These are phyloP conservation scores for Aspergillus fijiensis DNA, from an alignment of 2,329 filamentous ascomycete genomes.

Conservation along the genomic window DNA sequence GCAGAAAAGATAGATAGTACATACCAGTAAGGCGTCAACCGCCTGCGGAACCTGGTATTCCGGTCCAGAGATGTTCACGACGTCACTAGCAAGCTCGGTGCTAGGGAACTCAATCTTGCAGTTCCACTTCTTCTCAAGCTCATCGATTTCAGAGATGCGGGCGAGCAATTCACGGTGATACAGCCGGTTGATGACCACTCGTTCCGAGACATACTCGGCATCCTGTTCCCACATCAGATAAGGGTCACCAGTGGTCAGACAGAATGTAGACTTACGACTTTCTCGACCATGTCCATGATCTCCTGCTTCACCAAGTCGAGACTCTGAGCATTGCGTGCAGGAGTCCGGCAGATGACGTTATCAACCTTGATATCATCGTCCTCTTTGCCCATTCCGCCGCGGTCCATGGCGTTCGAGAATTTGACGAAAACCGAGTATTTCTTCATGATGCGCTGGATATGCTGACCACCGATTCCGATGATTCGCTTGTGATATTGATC, in stretches of 20 bases:
- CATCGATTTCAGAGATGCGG: conserved; percentile 84
- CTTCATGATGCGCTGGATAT: conserved; percentile 99
- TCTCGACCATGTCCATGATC: conserved; percentile 99
- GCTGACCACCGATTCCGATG: conserved; percentile 95
- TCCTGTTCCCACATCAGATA: conserved; percentile 55
- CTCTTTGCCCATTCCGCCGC: conserved; percentile 87
- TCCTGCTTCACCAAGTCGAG: conserved; percentile 97
- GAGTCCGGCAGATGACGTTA: conserved; percentile 97
- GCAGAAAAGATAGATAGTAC: background rate
- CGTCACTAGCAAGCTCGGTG: conserved; percentile 94
- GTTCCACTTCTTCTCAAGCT: conserved; percentile 98
- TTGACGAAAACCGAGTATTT: conserved; percentile 99
- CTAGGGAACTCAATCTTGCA: conserved; percentile 99
- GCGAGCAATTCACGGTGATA: conserved; percentile 93
- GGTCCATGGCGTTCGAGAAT: conserved; percentile 98
- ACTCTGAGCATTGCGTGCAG: conserved; percentile 94
- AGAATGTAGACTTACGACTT: conserved; percentile 62
- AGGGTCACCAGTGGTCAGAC: background rate
- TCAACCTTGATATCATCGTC: conserved; percentile 98
- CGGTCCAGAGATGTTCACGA: conserved; percentile 91
- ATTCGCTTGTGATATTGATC: conserved; percentile 99
- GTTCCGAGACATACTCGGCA: conserved; percentile 93
- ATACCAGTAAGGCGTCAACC: conserved; percentile 86
- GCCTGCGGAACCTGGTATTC: conserved; percentile 98
- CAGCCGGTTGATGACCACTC: conserved; percentile 87